Conservation (phyloP, 225 moss, liverwort and hornwort genomes). For the Rhytidiadelphus loreus region DNA sequence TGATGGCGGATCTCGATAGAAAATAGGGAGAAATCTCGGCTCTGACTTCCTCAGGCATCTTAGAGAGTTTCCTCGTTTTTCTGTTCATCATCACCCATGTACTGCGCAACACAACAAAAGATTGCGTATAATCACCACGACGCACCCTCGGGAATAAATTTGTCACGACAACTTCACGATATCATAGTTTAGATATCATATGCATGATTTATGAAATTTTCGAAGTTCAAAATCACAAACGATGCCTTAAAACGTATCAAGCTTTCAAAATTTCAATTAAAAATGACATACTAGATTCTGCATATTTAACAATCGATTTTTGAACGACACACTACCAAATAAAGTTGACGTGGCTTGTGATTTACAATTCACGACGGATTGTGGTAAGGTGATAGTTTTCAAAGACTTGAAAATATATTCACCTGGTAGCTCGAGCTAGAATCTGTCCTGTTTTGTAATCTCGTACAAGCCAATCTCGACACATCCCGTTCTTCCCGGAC, state of each 20-base stretch:
- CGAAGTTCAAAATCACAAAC: neutral
- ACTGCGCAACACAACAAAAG: constrained; percentile 18
- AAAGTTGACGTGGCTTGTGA: neutral
- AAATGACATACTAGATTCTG: neutral
- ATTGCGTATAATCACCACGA: neutral
- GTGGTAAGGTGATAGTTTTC: neutral
- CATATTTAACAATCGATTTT: neutral
- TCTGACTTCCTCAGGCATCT: constrained; percentile 57
- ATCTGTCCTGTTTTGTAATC: constrained; percentile 83
- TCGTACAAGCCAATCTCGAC: constrained; percentile 86
- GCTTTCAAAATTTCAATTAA: neutral
- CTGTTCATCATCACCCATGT: constrained; percentile 71
- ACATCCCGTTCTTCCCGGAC: constrained; percentile 90
- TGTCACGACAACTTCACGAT: neutral
- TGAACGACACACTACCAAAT: neutral
- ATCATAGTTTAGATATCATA: neutral
- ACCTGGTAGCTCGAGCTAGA: constrained; percentile 87
- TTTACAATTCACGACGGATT: neutral
- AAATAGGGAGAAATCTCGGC: constrained; percentile 51
- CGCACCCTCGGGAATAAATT: neutral
- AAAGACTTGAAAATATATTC: neutral
- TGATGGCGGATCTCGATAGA: constrained; percentile 42
- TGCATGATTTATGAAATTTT: neutral
- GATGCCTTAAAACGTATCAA: neutral
- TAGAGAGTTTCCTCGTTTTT: constrained; percentile 46